Base-by-base conservation (phyloP, 495 filamentous ascomycete species). In the Evansstolkia leycettana region DNA sequence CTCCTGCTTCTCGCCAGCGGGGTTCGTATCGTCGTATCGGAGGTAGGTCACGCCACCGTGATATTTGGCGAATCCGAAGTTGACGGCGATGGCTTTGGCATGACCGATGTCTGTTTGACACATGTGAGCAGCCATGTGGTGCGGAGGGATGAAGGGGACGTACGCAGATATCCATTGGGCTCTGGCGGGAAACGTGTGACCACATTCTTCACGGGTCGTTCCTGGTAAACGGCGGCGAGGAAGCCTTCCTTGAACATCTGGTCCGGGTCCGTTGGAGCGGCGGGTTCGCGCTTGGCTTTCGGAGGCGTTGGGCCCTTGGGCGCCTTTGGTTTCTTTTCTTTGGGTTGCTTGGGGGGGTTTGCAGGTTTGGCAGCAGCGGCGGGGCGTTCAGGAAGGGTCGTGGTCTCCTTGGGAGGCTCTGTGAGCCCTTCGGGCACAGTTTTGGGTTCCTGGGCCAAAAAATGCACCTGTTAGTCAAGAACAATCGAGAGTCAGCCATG, bases 1-100 rank as follows among this genome's bases (percentile, higher is more conserved):
- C 17, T 75, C 67, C 55, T 84, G 78, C 48, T 87, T 76, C 55
- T 92, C 84, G 5, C 74, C 78, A 40, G 84, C 80, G 1, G 84
- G 84, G 52, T 92, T 92, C 8, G 84, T 89, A 43, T 92, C 84
- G 54, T 87, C 82, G 48, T 78, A 84, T 36, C 78, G 60, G 41
- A 77, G 54, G 20, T 74, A 72, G 57, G 73, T 81, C 37, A 81
- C 64, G 35, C 92, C 92, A 9, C 80, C 79, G 54, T 94, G 80
- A 48, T 80, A 76, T 45, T 73, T 76, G 8, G 90, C 90, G 59
- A 94, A 95, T 0, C 90, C 92, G 54, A 96, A 96, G 60, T 96
- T 98, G 48, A 96, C 73, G 0, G 84, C 76, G 57, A 98, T 95
- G n/a, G 90, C 90, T 63, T 96, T 96, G 43, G 77, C 78, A 54